A percentile compares a stretch with the other conserved stretches of the same genome.
Evolutionary conservation across 164 flowering plant species (phyloP).

Genomic region (Annona cherimola): DNA sequence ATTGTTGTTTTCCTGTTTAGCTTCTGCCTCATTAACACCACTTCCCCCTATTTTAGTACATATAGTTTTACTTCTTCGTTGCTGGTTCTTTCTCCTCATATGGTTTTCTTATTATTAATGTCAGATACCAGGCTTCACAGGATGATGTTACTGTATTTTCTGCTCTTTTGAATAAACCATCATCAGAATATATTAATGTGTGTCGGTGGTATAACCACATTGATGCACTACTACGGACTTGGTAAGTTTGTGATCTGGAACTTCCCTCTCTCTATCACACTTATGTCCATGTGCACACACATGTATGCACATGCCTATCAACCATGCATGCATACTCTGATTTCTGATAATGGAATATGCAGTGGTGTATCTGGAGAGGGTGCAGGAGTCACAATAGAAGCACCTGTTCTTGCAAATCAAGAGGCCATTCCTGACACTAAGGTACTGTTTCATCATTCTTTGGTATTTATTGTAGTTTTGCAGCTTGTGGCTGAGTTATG

Average conservation of each 20-base stretch:
- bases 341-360: not conserved
- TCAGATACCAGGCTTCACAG: conserved; percentile 85
- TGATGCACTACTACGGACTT: conserved; percentile 73
- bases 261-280: not conserved
- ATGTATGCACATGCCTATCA: not conserved
- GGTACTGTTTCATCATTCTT: conserved; percentile 20
- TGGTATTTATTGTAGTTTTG: not conserved
- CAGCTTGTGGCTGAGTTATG: not conserved
- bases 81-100: not conserved
- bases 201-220: conserved; percentile 82
- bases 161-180: conserved; percentile 52
- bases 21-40: too few relatives aligned
- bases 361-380: conserved; percentile 93
- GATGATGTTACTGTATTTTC: conserved; percentile 72
- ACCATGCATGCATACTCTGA: not conserved
- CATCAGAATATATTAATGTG: conserved; percentile 59
- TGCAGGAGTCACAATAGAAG: conserved; percentile 60
- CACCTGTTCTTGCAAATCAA: conserved; percentile 28
- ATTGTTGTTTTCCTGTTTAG: too few relatives aligned
- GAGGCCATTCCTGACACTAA: conserved; percentile 61
- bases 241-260: conserved; percentile 40
- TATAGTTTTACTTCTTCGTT: not conserved
- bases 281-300: not conserved
- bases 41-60: too few relatives aligned
- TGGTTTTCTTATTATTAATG: not conserved